Evolutionary conservation across 1,284 basidiomycete species (phyloP).

Genomic region (Peniophora sp.): DNA sequence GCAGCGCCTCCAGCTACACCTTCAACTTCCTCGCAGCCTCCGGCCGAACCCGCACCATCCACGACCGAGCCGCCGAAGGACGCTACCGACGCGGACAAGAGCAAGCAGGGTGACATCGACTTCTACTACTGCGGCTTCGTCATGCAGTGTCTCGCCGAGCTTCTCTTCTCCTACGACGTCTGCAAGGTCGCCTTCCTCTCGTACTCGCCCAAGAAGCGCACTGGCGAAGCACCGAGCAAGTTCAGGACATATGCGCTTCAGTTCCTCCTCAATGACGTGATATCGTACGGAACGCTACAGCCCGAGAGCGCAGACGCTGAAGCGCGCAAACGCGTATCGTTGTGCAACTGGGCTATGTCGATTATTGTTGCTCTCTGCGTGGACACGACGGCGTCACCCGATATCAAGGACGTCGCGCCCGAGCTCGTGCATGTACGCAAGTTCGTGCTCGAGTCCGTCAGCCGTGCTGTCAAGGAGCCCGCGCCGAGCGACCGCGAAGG

Average conservation of each 20-base stretch:
- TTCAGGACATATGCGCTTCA: slow-evolving; percentile 61
- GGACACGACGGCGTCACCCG: slow-evolving; percentile 61
- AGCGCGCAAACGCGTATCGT: slow-evolving; percentile 48
- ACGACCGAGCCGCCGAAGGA: neutral
- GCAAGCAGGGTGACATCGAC: slow-evolving; percentile 5
- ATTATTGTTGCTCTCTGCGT: slow-evolving; percentile 89
- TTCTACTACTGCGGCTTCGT: slow-evolving; percentile 78
- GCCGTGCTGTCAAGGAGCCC: slow-evolving; percentile 81
- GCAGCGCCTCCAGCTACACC: neutral
- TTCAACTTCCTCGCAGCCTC: neutral
- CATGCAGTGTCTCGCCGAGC: slow-evolving; percentile 88
- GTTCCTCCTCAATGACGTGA: slow-evolving; percentile 71
- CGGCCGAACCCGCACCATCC: slow-evolving; percentile 1
- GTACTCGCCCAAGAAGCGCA: slow-evolving; percentile 64
- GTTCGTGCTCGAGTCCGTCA: slow-evolving; percentile 84
- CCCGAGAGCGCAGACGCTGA: slow-evolving; percentile 42
- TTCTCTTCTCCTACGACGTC: slow-evolving; percentile 87
- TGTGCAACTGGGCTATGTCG: slow-evolving; percentile 88
- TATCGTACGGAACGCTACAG: slow-evolving; percentile 70
- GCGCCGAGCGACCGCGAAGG: slow-evolving; percentile 44
- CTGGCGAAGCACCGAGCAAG: slow-evolving; percentile 48
- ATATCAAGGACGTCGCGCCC: slow-evolving; percentile 68
- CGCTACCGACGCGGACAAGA: neutral
- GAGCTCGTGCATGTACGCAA: slow-evolving; percentile 86
- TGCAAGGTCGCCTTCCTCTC: slow-evolving; percentile 88